Base-by-base conservation (phyloP, 2,329 filamentous ascomycete genomes). In the Phaeosphaeria sp. region DNA sequence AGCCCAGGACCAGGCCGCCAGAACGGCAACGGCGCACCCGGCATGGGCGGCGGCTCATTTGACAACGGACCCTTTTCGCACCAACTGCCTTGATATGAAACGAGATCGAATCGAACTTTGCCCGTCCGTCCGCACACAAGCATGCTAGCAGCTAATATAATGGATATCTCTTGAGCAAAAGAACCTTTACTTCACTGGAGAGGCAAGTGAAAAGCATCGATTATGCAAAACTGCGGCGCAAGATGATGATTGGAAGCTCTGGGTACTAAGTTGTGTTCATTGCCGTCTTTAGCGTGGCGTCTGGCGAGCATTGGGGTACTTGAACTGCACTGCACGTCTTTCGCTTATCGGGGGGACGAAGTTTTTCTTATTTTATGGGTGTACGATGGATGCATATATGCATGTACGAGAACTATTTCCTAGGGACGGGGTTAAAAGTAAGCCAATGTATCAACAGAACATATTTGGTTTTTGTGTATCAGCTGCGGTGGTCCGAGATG, bases 271-370 rank as follows among this genome's bases (percentile, higher is more conserved):
- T 36, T 36, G 30, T 15, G 7, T 64, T 62, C 50, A 48, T 55
- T 52, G 59, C 58, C 62, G 58, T 36, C 30, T 63, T 69, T 71
- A 71, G 67, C 69, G 65, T 60, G 71, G 71, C 67, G 71, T 71
- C 67, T 69, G 71, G 71, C 67, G 71, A 64, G 56, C 46, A 59
- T 57, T 53, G 55, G 57, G 49, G 30, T 13, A 36, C 25, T 27
- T 27, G 25, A 27, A 27, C 25, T 27, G 25, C 25, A 27, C 25
- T 27, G 25, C 25, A 27, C 25, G 25, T 27, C 25, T 27, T 27
- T 27, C 25, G 25, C 25, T 27, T 27, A 27, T 5, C 25, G 25
- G 25, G 25, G 25, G 25, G 25, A 27, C 9, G 25, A 27, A 27
- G 25, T 27, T 27, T 27, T 27, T 27, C 25, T 27, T 27, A 4